Percentiles rank a stretch among this genome's conserved stretches.
phyloP scores from a whole-genome alignment of 345 rosid species.

The Eucalyptus pauciflora region DNA sequence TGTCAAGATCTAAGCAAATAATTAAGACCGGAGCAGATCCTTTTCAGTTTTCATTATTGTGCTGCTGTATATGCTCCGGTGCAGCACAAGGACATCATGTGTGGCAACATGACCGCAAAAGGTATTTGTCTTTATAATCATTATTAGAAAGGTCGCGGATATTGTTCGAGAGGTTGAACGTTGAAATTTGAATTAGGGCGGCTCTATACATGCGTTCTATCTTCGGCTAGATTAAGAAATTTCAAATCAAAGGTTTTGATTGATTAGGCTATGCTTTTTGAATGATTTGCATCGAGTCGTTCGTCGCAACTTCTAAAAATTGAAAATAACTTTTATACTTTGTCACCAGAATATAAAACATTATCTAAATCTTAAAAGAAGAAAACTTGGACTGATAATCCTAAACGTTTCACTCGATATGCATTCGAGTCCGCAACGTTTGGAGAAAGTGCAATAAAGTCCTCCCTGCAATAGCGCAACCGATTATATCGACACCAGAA shows the following conservation, averaged over 20 bases:
- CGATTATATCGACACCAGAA: background rate
- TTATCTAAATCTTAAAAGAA: background rate
- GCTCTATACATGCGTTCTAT: background rate
- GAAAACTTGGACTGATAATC: background rate
- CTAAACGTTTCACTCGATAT: background rate
- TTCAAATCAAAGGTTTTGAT: background rate
- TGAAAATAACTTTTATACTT: background rate
- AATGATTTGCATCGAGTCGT: background rate
- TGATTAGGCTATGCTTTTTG: background rate
- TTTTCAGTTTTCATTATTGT: background rate
- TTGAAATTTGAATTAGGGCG: background rate
- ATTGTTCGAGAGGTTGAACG: background rate
- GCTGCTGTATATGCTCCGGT: background rate
- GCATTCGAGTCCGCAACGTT: background rate
- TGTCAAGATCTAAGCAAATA: background rate
- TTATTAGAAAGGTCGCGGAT: background rate
- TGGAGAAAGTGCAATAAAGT: background rate
- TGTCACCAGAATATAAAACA: background rate
- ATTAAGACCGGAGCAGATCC: background rate
- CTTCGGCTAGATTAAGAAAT: background rate
- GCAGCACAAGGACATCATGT: background rate
- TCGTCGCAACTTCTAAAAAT: background rate
- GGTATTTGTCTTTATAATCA: background rate
- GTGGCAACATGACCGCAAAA: background rate
- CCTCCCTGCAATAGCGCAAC: fast-evolving